Evolutionary conservation across 495 filamentous ascomycete species (phyloP).

Genomic region (Annulohypoxylon maeteangense): DNA sequence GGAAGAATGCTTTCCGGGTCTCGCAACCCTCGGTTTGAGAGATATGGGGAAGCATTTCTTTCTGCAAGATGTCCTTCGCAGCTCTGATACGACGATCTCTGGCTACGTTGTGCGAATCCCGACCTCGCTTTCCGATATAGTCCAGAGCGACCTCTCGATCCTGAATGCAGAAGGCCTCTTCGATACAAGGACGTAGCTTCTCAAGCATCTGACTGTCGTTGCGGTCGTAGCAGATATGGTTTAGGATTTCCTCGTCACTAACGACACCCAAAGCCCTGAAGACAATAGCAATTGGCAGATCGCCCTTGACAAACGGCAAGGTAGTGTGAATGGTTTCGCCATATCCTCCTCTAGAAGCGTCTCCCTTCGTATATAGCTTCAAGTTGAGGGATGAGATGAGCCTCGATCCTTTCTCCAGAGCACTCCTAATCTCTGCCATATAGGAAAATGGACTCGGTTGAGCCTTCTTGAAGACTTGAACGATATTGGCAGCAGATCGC

Average conservation of each 20-base stretch:
- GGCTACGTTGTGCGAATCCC: conserved; percentile 76
- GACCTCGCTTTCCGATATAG: conserved; percentile 90
- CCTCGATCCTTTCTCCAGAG: conserved; percentile 93
- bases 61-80: conserved; percentile 93
- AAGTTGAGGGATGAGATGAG: conserved; percentile 90
- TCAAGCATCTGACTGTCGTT: conserved; percentile 97
- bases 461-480: conserved; percentile 98
- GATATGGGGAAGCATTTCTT: conserved; percentile 95
- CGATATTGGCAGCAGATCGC: conserved; percentile 95
- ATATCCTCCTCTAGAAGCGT: conserved; percentile 77
- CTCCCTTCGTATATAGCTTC: conserved; percentile 86
- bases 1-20: conserved; percentile 96
- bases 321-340: conserved; percentile 89
- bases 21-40: conserved; percentile 96
- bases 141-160: conserved; percentile 95
- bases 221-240: conserved; percentile 95
- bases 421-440: conserved; percentile 94
- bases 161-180: conserved; percentile 95
- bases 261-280: conserved; percentile 96
- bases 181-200: conserved; percentile 94
- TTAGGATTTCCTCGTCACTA: conserved; percentile 96
- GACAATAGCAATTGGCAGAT: conserved; percentile 92
- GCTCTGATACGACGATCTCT: conserved; percentile 89
- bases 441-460: conserved; percentile 87
- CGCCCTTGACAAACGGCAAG: conserved; percentile 90